A percentile compares a stretch with the other conserved stretches of the same genome.
These are phyloP conservation scores for Funneliformis caledonium DNA, from an alignment of 371 early-diverging fungal species.

Conservation along the genomic window DNA sequence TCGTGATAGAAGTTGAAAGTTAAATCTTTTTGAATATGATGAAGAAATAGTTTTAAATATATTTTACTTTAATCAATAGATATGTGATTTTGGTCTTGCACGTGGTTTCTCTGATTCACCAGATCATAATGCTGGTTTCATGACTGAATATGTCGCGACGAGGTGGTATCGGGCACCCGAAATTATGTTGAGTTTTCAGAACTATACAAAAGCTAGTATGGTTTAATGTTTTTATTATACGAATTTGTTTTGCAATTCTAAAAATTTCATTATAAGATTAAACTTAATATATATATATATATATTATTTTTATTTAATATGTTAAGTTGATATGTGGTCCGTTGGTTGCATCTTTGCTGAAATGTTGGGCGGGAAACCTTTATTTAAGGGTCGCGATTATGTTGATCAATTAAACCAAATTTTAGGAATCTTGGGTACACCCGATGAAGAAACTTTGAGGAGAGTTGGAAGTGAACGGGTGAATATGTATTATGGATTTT, in stretches of 20 bases:
- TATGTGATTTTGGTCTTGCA: conserved; percentile 95
- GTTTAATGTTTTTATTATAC: conserved; percentile 31
- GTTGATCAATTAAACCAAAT: conserved; percentile 99
- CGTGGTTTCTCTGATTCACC: conserved; percentile 85
- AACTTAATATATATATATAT: too few species aligned
- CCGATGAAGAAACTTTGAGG: conserved; percentile 90
- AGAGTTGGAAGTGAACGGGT: conserved; percentile 84
- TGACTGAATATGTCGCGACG: conserved; percentile 98
- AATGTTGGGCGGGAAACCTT: conserved; percentile 86
- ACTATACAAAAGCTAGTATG: conserved; percentile 95
- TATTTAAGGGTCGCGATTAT: conserved; percentile 93
- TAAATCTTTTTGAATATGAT: too few species aligned
- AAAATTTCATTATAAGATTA: neutral
- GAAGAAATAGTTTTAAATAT: too few species aligned
- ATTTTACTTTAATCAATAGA: conserved; percentile 48
- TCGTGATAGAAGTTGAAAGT: neutral
- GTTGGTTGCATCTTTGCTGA: conserved; percentile 98
- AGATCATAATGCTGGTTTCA: conserved; percentile 85
- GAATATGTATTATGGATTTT: conserved; percentile 25
- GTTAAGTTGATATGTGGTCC: conserved; percentile 94
- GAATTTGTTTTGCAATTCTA: neutral
- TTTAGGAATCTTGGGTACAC: conserved; percentile 95
- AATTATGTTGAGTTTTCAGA: conserved; percentile 93
- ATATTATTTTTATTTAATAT: too few species aligned
- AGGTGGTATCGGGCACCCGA: conserved; percentile 99